These are phyloP conservation scores for Cordyceps pruinosa DNA, from an alignment of 2,329 filamentous ascomycete genomes.

Conservation along the genomic window DNA sequence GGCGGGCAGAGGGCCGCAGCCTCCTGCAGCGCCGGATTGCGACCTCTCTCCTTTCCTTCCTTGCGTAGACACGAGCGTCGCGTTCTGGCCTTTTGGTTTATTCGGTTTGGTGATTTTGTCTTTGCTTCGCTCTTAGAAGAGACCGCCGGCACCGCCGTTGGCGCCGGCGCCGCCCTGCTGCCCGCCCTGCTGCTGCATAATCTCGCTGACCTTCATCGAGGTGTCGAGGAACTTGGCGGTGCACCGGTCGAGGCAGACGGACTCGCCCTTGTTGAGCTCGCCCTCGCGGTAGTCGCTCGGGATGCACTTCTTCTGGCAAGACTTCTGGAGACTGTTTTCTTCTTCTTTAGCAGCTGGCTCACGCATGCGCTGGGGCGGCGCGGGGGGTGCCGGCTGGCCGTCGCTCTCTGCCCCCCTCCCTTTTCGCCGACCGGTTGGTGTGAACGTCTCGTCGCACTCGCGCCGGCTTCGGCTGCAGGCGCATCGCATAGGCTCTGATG, in stretches of 20 bases:
- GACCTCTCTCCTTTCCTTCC: too few relatives aligned
- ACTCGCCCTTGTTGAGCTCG: slow-evolving; percentile 98
- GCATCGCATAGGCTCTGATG: neutral
- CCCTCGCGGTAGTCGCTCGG: slow-evolving; percentile 87
- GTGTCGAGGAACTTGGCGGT: slow-evolving; percentile 98
- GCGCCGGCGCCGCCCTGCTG: slow-evolving; percentile 40
- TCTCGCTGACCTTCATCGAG: slow-evolving; percentile 94
- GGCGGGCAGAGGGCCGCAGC: too few relatives aligned
- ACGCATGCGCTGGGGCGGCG: neutral
- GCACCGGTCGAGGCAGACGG: slow-evolving; percentile 95
- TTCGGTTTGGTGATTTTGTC: too few relatives aligned
- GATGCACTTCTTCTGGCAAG: slow-evolving; percentile 91
- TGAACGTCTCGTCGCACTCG: neutral
- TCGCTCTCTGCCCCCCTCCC: neutral
- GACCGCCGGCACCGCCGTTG: slow-evolving; percentile 38
- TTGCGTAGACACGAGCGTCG: too few relatives aligned
- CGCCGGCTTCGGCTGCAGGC: neutral
- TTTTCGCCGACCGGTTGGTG: neutral
- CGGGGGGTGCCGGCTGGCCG: neutral
- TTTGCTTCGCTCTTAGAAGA: slow-evolving; percentile 25
- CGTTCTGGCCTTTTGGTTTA: too few relatives aligned
- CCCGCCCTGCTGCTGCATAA: slow-evolving; percentile 83
- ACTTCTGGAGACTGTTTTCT: slow-evolving; percentile 47
- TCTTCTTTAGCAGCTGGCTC: too few relatives aligned
- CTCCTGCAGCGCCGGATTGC: too few relatives aligned